These are phyloP conservation scores for Nakazawaea ernobii DNA, from an alignment of 805 yeast species.

Conservation along the genomic window DNA sequence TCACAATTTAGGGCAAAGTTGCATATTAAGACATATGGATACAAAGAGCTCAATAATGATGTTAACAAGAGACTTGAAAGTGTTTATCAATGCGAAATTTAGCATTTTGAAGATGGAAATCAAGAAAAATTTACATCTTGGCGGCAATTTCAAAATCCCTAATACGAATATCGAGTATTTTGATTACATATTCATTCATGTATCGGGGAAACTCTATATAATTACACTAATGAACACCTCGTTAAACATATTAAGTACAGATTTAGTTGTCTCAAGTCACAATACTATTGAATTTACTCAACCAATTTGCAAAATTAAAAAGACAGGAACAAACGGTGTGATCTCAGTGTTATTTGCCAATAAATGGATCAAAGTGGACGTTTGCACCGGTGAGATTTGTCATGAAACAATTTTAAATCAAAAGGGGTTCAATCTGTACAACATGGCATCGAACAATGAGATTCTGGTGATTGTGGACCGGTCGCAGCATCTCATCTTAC, in stretches of 20 bases:
- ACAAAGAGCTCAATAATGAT: neutral
- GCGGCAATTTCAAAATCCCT: neutral
- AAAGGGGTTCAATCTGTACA: neutral
- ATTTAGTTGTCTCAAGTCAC: neutral
- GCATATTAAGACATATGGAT: neutral
- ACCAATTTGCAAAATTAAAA: neutral
- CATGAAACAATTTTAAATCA: neutral
- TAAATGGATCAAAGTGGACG: neutral
- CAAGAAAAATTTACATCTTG: constrained; percentile 1
- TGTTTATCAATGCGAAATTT: constrained; percentile 8
- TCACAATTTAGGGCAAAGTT: constrained; percentile 10
- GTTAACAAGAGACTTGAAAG: constrained; percentile 14
- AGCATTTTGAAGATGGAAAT: constrained; percentile 11
- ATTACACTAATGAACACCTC: neutral
- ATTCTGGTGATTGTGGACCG: neutral
- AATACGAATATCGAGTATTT: constrained; percentile 1
- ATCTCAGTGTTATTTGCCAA: neutral
- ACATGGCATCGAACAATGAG: constrained; percentile 1
- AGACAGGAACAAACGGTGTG: neutral
- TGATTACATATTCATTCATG: constrained; percentile 2
- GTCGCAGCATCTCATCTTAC: neutral
- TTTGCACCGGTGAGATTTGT: neutral
- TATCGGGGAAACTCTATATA: neutral
- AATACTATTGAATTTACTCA: neutral
- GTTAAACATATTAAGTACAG: neutral